phyloP scores from a whole-genome alignment of 2,329 filamentous ascomycete genomes.

The Trichoderma harzianum region DNA sequence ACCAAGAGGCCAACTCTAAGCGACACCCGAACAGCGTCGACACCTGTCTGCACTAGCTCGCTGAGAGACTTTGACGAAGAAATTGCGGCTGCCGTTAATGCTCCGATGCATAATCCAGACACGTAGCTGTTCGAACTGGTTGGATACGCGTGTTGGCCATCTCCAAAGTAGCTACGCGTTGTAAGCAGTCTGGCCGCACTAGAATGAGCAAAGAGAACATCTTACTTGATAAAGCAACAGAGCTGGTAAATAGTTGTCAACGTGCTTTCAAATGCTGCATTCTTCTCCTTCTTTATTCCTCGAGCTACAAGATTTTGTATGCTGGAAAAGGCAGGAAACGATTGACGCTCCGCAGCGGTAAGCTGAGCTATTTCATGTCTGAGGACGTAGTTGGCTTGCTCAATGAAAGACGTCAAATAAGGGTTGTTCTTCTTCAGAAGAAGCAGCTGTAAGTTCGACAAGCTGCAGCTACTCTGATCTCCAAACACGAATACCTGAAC shows the following conservation, averaged over 20 bases:
- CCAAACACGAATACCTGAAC: slow-evolving; percentile 9
- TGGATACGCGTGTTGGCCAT: slow-evolving; percentile 1
- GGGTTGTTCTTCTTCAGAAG: slow-evolving; percentile 7
- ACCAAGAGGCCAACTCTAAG: slow-evolving; percentile 9
- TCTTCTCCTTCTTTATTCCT: not conserved
- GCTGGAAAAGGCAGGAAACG: slow-evolving; percentile 11
- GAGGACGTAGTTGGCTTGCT: slow-evolving; percentile 5
- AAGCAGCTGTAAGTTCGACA: slow-evolving; percentile 1
- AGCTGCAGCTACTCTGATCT: slow-evolving; percentile 7
- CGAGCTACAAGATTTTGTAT: slow-evolving; percentile 14
- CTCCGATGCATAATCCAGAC: slow-evolving; percentile 13
- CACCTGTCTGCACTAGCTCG: slow-evolving; percentile 7
- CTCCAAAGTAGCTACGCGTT: slow-evolving; percentile 5
- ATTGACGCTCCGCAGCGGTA: slow-evolving; percentile 1
- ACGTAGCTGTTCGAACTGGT: not conserved
- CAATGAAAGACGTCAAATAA: slow-evolving; percentile 10
- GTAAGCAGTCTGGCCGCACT: not conserved
- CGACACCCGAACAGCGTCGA: slow-evolving; percentile 12
- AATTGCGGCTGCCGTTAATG: slow-evolving; percentile 15
- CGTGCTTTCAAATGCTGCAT: slow-evolving; percentile 12
- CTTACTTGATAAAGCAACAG: slow-evolving; percentile 11
- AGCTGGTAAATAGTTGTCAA: slow-evolving; percentile 14
- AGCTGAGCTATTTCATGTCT: slow-evolving; percentile 8
- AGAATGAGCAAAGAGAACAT: not conserved
- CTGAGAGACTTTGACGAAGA: slow-evolving; percentile 10